A percentile compares a stretch with the other conserved stretches of the same genome.
Evolutionary conservation across 495 filamentous ascomycete genomes (phyloP).

Genomic region (Poronia punctata): DNA sequence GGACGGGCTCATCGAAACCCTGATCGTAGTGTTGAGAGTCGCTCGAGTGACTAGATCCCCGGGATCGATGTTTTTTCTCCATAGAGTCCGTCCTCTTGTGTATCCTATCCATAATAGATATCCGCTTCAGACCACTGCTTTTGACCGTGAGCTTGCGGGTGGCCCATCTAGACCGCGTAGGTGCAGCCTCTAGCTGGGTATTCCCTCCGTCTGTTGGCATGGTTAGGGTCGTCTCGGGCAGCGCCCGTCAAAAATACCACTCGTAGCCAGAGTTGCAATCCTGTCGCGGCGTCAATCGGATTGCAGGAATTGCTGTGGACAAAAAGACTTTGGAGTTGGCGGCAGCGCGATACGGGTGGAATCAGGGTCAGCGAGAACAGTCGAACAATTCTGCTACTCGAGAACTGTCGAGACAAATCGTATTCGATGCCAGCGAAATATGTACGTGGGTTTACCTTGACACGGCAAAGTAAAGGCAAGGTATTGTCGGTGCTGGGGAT

Average conservation of each 20-base stretch:
- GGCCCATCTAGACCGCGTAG: slow-evolving; percentile 79
- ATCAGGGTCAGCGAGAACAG: no score
- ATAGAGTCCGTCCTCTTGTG: slow-evolving; percentile 54
- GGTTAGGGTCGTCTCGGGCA: slow-evolving; percentile 37
- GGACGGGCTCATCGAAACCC: slow-evolving; percentile 27
- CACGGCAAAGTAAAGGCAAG: slow-evolving; percentile 13
- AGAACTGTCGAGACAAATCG: no score
- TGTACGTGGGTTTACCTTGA: background rate
- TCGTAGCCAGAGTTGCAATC: slow-evolving; percentile 32
- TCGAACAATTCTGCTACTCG: no score
- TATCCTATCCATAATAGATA: slow-evolving; percentile 74
- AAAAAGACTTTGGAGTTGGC: background rate
- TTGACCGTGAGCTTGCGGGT: slow-evolving; percentile 72
- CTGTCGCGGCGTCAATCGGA: background rate
- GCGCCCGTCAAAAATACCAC: slow-evolving; percentile 41
- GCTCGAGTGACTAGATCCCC: slow-evolving; percentile 30
- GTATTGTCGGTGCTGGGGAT: slow-evolving; percentile 19
- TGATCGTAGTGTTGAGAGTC: slow-evolving; percentile 39
- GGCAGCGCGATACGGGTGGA: background rate
- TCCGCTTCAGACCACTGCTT: slow-evolving; percentile 70
- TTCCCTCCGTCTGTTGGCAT: slow-evolving; percentile 40
- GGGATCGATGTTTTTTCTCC: slow-evolving; percentile 71
- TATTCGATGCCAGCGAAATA: background rate
- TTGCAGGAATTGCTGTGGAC: background rate
- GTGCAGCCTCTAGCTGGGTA: slow-evolving; percentile 38